Conservation (phyloP, 352 stramenopile genomes). For the Lagenidium giganteum region DNA sequence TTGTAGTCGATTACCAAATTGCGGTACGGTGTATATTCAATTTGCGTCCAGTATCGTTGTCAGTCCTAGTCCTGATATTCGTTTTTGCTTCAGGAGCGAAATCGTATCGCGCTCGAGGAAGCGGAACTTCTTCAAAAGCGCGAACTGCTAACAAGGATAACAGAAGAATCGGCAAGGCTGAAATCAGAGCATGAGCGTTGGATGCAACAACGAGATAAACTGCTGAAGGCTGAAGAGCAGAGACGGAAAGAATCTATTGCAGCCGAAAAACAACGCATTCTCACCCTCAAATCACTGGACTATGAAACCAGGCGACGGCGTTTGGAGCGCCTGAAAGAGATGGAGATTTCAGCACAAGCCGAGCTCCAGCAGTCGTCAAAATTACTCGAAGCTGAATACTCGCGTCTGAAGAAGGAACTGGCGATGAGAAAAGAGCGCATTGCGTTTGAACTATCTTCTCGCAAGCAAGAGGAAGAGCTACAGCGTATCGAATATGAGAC, state of each 20-base stretch:
- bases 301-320: slow-evolving; percentile 58
- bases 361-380: slow-evolving; percentile 57
- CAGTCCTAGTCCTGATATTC: background rate
- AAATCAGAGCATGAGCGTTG: slow-evolving; percentile 60
- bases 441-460: slow-evolving; percentile 65
- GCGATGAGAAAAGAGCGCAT: slow-evolving; percentile 51
- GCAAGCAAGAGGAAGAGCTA: slow-evolving; percentile 73
- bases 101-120: slow-evolving; percentile 77
- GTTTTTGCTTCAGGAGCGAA: slow-evolving; percentile 48
- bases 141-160: slow-evolving; percentile 43
- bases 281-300: slow-evolving; percentile 67
- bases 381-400: slow-evolving; percentile 58
- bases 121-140: slow-evolving; percentile 60
- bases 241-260: slow-evolving; percentile 48
- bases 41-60: slow-evolving; percentile 1
- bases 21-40: slow-evolving; percentile 37
- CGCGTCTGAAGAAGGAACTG: slow-evolving; percentile 45
- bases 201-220: slow-evolving; percentile 48
- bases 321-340: slow-evolving; percentile 48
- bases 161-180: slow-evolving; percentile 43
- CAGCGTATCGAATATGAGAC: slow-evolving; percentile 69
- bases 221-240: slow-evolving; percentile 60
- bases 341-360: slow-evolving; percentile 58
- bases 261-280: slow-evolving; percentile 57
- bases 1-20: slow-evolving; percentile 83